Percentiles rank a stretch among this genome's conserved stretches.
These are phyloP conservation scores for Aphanomyces cochlioides DNA, from an alignment of 352 stramenopile species.

Conservation along the genomic window DNA sequence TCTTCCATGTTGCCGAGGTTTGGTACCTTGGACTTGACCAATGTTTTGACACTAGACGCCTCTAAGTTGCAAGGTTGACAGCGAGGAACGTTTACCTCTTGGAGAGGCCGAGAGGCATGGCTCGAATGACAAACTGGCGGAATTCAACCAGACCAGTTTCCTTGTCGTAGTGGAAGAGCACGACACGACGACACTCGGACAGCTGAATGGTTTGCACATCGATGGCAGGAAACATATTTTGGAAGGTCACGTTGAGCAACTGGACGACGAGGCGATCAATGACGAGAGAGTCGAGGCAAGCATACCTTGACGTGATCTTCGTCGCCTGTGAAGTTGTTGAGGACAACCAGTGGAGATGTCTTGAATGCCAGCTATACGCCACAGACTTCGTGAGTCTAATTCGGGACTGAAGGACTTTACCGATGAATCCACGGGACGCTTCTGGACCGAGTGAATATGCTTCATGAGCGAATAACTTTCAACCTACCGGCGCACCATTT, in stretches of 20 bases:
- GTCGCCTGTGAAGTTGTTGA: slow-evolving; percentile 97
- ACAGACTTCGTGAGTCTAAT: not conserved
- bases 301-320: slow-evolving; percentile 70
- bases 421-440: slow-evolving; percentile 86
- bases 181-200: slow-evolving; percentile 93
- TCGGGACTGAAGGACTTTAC: slow-evolving; percentile 24
- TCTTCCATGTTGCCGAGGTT: slow-evolving; percentile 94
- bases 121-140: slow-evolving; percentile 96
- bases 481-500: slow-evolving; percentile 33
- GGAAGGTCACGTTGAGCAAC: slow-evolving; percentile 98
- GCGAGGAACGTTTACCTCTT: slow-evolving; percentile 38
- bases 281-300: not conserved
- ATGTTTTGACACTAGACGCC: slow-evolving; percentile 66
- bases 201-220: slow-evolving; percentile 96
- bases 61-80: too few species aligned
- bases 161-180: slow-evolving; percentile 96
- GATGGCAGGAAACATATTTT: slow-evolving; percentile 99
- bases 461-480: slow-evolving; percentile 88
- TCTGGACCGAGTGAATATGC: slow-evolving; percentile 90
- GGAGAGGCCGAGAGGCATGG: slow-evolving; percentile 90
- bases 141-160: slow-evolving; percentile 92
- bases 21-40: slow-evolving; percentile 91
- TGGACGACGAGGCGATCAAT: slow-evolving; percentile 52
- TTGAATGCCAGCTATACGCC: slow-evolving; percentile 58
- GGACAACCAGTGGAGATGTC: slow-evolving; percentile 93